These are phyloP conservation scores for Calendula officinalis DNA, from an alignment of 129 eudicot species.

Conservation along the genomic window DNA sequence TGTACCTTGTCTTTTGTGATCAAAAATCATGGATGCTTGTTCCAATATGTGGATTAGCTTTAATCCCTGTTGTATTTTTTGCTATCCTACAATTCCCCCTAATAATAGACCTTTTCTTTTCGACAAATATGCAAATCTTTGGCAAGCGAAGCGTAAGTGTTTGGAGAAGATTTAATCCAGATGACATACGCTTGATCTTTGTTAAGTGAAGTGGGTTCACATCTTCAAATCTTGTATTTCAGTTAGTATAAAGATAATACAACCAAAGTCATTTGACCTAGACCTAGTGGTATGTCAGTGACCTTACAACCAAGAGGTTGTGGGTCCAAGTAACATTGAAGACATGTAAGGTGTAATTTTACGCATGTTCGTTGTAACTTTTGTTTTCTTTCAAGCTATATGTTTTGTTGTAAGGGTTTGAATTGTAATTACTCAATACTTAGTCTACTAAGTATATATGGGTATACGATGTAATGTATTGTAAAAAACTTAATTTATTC, in stretches of 20 bases:
- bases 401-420: too few species aligned
- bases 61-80: conserved; percentile 22
- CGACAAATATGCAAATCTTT: conserved; percentile 11
- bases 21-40: conserved; percentile 27
- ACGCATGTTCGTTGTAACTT: too few species aligned
- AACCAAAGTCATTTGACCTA: too few species aligned
- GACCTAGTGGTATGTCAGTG: too few species aligned
- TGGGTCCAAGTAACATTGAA: too few species aligned
- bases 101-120: conserved; percentile 18
- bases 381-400: too few species aligned
- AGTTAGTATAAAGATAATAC: background rate
- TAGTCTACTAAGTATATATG: too few species aligned
- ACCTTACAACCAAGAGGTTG: too few species aligned
- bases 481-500: too few species aligned
- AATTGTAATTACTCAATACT: too few species aligned
- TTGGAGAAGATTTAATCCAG: background rate
- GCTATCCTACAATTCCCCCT: conserved; percentile 25
- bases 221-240: background rate
- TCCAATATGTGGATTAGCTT: conserved; percentile 11
- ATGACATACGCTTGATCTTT: background rate
- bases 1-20: conserved; percentile 24
- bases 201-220: background rate
- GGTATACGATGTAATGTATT: too few species aligned
- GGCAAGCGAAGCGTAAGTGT: background rate
- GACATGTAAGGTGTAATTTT: too few species aligned